phyloP scores from a whole-genome alignment of 2,329 filamentous ascomycete genomes.

The Penicillium sp. region DNA sequence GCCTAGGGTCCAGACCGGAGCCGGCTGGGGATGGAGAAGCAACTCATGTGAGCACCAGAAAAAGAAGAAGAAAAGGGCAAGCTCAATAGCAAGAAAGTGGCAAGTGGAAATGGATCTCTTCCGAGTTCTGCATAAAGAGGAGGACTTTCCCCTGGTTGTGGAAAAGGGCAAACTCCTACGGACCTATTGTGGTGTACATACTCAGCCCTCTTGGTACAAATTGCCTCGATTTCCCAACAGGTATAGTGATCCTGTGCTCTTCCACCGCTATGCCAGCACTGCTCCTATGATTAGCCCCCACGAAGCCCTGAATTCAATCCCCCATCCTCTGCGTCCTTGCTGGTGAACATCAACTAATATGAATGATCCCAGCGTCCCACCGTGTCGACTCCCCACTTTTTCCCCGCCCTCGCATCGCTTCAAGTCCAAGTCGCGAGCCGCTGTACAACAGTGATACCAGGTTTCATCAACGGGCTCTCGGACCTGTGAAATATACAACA shows the following conservation, averaged over 20 bases:
- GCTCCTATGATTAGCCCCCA: no score
- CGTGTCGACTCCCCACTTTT: constrained; percentile 37
- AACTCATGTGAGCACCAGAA: constrained; percentile 41
- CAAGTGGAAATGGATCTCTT: background rate
- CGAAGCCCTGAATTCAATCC: background rate
- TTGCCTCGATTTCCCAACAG: background rate
- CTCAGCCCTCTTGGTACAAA: background rate
- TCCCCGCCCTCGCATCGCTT: constrained; percentile 30
- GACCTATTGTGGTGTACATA: background rate
- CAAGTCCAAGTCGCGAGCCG: constrained; percentile 21
- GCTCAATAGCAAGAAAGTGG: background rate
- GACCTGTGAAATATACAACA: background rate
- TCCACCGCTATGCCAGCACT: constrained; percentile 3
- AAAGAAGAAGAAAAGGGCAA: constrained; percentile 10
- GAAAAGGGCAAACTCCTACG: no score
- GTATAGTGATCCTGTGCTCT: background rate
- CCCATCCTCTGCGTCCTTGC: background rate
- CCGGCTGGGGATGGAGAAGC: background rate
- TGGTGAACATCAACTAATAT: background rate
- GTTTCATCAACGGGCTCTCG: constrained; percentile 4
- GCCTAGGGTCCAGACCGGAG: constrained; percentile 28
- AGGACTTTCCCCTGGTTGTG: background rate
- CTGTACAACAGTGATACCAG: constrained; percentile 3
- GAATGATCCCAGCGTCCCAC: constrained; percentile 8
- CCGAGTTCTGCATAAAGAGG: background rate